A percentile compares a stretch with the other conserved stretches of the same genome.
Evolutionary conservation across 164 flowering plant species (phyloP).

Genomic region (Taxillus chinensis): DNA sequence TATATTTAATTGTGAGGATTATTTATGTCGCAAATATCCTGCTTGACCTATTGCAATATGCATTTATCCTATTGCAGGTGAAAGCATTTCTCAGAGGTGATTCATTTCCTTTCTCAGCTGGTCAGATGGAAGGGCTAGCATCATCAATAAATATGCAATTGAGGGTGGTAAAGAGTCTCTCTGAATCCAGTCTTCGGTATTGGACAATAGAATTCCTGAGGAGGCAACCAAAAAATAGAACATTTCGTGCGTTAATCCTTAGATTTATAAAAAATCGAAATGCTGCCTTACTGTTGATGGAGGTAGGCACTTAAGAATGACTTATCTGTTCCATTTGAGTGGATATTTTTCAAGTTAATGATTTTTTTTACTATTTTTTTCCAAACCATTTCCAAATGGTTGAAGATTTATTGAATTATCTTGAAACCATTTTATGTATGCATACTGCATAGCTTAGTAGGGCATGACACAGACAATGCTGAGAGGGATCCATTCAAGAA

Average conservation of each 20-base stretch:
- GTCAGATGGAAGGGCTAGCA: slow-evolving; percentile 82
- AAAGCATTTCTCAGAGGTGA: slow-evolving; percentile 87
- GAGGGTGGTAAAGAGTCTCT: slow-evolving; percentile 50
- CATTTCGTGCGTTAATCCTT: slow-evolving; percentile 67
- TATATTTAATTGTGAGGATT: no score
- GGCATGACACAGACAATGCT: no score
- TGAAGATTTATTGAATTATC: no score
- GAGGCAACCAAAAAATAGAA: slow-evolving; percentile 67
- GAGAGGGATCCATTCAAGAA: no score
- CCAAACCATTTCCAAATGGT: no score
- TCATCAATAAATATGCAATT: slow-evolving; percentile 45
- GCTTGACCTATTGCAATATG: neutral
- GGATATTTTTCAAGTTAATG: no score
- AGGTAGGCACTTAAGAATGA: slow-evolving; percentile 33
- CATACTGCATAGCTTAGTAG: no score
- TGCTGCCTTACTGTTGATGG: slow-evolving; percentile 64
- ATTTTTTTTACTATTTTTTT: no score
- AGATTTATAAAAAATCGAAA: slow-evolving; percentile 76
- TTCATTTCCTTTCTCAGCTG: slow-evolving; percentile 63
- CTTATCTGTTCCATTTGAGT: neutral
- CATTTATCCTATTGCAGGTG: slow-evolving; percentile 30
- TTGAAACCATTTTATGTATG: no score
- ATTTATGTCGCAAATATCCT: neutral
- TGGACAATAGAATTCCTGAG: slow-evolving; percentile 81
- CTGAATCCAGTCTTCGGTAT: slow-evolving; percentile 64